phyloP scores from a whole-genome alignment of 1,284 basidiomycete species.

The Naganishia sp. region DNA sequence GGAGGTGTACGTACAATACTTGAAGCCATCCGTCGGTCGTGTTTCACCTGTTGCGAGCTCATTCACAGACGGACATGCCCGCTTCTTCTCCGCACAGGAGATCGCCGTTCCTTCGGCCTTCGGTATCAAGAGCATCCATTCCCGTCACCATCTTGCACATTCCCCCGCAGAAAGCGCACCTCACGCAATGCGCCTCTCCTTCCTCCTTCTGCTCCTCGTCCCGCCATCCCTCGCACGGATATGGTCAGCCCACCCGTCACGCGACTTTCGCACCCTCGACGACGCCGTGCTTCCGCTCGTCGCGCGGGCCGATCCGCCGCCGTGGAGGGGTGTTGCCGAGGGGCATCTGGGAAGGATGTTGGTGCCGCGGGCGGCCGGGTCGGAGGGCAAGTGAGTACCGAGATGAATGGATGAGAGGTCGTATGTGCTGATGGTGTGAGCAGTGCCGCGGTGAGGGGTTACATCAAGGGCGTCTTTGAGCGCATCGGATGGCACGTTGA shows the following conservation, averaged over 20 bases:
- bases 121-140: too few species aligned
- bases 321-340: constrained; percentile 43
- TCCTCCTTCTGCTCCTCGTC: neutral
- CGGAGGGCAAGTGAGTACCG: constrained; percentile 47
- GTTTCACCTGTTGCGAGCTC: too few species aligned
- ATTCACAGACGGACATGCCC: neutral
- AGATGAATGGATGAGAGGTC: neutral
- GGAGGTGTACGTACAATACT: too few species aligned
- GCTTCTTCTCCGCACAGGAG: neutral
- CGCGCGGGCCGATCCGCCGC: constrained; percentile 40
- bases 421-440: constrained; percentile 41
- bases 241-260: neutral
- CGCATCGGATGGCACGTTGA: constrained; percentile 81
- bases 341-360: constrained; percentile 74
- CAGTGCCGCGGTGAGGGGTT: constrained; percentile 74
- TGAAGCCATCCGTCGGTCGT: too few species aligned
- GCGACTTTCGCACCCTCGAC: constrained; percentile 36
- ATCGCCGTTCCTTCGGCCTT: neutral
- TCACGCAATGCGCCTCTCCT: neutral
- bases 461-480: constrained; percentile 70
- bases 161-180: too few species aligned
- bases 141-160: too few species aligned
- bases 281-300: constrained; percentile 36
- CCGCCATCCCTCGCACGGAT: neutral
- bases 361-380: constrained; percentile 67